These are phyloP conservation scores for Ogataea ramenticola DNA, from an alignment of 805 yeast genomes.

Conservation along the genomic window DNA sequence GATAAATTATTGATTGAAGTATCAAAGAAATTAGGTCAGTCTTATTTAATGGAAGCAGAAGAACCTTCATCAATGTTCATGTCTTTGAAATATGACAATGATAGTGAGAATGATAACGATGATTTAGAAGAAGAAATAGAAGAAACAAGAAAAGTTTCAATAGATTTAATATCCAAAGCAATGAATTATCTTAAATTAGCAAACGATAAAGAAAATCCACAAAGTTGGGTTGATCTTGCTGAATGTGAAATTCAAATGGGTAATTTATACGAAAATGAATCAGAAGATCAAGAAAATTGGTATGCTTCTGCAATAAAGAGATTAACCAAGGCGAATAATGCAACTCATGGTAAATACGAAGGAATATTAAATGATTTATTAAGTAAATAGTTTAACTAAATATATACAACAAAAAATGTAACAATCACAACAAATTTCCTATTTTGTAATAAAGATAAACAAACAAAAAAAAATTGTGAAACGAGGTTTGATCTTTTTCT, in stretches of 20 bases:
- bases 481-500: too few relatives aligned
- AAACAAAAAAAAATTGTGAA: not conserved
- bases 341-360: constrained; percentile 69
- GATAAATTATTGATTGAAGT: constrained; percentile 22
- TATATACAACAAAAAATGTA: not conserved
- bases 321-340: constrained; percentile 67
- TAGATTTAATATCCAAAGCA: constrained; percentile 36
- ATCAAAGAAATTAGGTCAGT: constrained; percentile 47
- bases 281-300: constrained; percentile 56
- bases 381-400: constrained; percentile 4
- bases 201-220: constrained; percentile 67
- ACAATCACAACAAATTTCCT: not conserved
- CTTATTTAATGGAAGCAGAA: constrained; percentile 60
- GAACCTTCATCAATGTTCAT: constrained; percentile 48
- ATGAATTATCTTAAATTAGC: constrained; percentile 50
- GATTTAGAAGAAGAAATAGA: constrained; percentile 3
- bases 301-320: constrained; percentile 66
- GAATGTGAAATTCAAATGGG: constrained; percentile 81
- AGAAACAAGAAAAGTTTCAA: not conserved
- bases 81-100: constrained; percentile 51
- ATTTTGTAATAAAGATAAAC: not conserved
- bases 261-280: constrained; percentile 59
- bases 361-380: constrained; percentile 52
- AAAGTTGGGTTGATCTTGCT: constrained; percentile 75
- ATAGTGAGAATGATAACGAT: constrained; percentile 27